Evolutionary conservation across 106 monocot genomes (phyloP).

Genomic region (Narthecium ossifragum): DNA sequence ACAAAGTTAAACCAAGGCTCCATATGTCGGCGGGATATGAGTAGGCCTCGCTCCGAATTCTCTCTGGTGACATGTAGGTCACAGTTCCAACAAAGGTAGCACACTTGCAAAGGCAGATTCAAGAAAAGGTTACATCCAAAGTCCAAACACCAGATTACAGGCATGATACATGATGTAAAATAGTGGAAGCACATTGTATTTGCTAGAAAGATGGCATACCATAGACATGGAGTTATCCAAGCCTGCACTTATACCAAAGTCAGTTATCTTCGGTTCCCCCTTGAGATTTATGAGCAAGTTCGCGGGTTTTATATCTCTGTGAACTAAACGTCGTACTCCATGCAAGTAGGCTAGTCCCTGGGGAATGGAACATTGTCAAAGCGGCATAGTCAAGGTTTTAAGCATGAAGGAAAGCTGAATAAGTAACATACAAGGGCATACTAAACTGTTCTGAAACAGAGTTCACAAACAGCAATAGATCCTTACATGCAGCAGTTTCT

Average conservation of each 20-base stretch:
- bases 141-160: too few species aligned
- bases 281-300: conserved; percentile 97
- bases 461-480: conserved; percentile 8
- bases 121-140: too few species aligned
- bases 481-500: conserved; percentile 69
- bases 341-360: conserved; percentile 89
- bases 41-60: conserved; percentile 86
- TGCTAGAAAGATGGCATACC: conserved; percentile 33
- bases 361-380: conserved; percentile 5
- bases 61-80: conserved; percentile 99
- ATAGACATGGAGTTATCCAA: conserved; percentile 85
- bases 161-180: too few species aligned
- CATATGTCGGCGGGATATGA: conserved; percentile 98
- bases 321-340: conserved; percentile 80
- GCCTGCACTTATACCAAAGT: conserved; percentile 98
- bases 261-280: conserved; percentile 91
- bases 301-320: conserved; percentile 98
- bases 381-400: not conserved
- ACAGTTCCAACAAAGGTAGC: conserved; percentile 99
- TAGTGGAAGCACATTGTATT: too few species aligned
- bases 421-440: not conserved
- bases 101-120: too few species aligned
- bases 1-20: conserved; percentile 86
- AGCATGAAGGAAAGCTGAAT: too few species aligned
- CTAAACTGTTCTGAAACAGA: not conserved